Evolutionary conservation across 768 basidiomycete species (phyloP), one percentile per base, ranked within the genome.

Genomic region (Tulasnella sp.): DNA sequence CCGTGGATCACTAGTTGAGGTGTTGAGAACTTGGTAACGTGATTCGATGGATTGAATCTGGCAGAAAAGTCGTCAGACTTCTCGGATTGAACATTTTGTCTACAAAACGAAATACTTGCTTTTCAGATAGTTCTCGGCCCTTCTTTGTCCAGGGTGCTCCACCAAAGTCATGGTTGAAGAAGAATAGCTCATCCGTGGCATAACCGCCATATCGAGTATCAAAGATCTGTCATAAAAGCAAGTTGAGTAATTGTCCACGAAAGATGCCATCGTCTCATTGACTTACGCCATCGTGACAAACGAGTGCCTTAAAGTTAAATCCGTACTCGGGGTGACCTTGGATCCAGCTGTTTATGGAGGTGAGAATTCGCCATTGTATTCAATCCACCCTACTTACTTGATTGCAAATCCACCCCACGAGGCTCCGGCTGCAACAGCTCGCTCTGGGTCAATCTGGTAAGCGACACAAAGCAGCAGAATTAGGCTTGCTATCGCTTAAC

Each of bases 251-350:
- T n/a, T n/a, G n/a, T n/a, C n/a, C n/a, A 20, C 46, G 28, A 25
- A 50, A 19, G 34, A 12, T 22, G 37, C 34, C 8, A 42, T 31
- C 19, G 53, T 53, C 16, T 34, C 48, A 45, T 53, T 53, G 32
- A 65, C 68, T 41, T 62, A 90, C 85, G 7, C 93, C 93, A 61
- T 99, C 93, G 60, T 98, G 93, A 58, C 80, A 82, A 10, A 92
- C 76, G 37, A 96, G 71, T 3, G 89, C 88, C 67, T 92, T 95
- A 72, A 98, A 95, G 19, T 75, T 74, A 62, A 90, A 89, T 3
- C 75, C 80, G 56, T 72, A 87, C 58, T 93, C 89, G 8, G 86
- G 85, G 61, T 95, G 87, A 0, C 90, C 88, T 66, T 93, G 86
- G 48, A 95, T 91, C 88, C 88, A 95, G 64, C 90, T 93, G 7